Evolutionary conservation across 352 stramenopile genomes (phyloP).

Genomic region (Detonula confervacea): DNA sequence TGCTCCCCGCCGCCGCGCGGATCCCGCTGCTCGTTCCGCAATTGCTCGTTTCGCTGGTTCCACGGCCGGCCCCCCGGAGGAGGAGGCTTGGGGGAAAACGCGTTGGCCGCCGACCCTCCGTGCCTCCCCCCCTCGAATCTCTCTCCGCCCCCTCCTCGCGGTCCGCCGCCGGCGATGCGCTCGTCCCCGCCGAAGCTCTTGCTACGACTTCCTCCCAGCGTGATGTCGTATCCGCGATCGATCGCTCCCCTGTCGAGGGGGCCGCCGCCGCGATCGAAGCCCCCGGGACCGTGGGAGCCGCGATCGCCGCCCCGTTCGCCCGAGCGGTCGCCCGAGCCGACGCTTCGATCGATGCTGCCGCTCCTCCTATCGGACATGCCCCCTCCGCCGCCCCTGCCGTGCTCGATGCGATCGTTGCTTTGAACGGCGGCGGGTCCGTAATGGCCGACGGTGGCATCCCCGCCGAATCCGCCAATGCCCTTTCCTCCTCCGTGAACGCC

Average conservation of each 20-base stretch:
- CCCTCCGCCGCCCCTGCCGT: too few relatives aligned
- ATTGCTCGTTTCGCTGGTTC: background rate
- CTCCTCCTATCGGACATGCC: too few relatives aligned
- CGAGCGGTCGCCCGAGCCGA: background rate
- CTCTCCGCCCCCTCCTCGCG: background rate
- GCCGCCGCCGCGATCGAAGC: constrained; percentile 26
- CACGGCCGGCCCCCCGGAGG: background rate
- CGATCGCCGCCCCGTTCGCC: background rate
- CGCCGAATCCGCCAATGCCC: background rate
- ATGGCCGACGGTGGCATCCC: background rate
- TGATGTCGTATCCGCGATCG: constrained; percentile 22
- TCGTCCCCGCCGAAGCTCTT: constrained; percentile 32
- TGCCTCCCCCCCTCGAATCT: too few relatives aligned
- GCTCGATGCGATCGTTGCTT: background rate
- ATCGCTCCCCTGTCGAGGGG: background rate
- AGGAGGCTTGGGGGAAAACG: constrained; percentile 9
- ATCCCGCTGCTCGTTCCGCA: background rate
- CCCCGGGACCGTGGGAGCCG: background rate
- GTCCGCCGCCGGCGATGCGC: too few relatives aligned
- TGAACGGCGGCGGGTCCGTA: constrained; percentile 5
- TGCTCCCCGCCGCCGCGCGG: too few relatives aligned
- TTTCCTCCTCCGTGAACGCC: background rate
- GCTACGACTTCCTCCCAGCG: constrained; percentile 17
- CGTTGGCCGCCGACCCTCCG: background rate
- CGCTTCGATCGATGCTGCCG: background rate